Evolutionary conservation across 192 early-diverging fungal genomes (phyloP).

Genomic region (Coemansia sp.): DNA sequence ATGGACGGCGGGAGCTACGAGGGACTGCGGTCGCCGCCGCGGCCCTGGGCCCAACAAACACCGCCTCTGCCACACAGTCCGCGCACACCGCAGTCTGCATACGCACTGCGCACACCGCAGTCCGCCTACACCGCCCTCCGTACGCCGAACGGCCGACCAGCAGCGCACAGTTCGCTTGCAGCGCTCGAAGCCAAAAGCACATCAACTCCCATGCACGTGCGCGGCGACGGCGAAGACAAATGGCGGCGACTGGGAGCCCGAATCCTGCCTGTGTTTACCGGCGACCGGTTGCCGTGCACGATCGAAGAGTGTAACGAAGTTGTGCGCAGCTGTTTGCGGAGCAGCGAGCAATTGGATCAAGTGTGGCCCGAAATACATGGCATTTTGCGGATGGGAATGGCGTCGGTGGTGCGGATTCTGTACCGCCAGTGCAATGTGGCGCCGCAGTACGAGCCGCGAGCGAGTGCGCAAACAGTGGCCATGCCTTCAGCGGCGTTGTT

Average conservation of each 20-base stretch:
- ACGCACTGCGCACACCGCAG: background rate
- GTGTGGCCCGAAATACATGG: conserved; percentile 40
- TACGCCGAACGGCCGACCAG: conserved; percentile 2
- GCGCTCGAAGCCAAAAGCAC: conserved; percentile 53
- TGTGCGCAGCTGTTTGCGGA: conserved; percentile 50
- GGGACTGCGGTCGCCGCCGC: conserved; percentile 1
- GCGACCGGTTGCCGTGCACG: conserved; percentile 73
- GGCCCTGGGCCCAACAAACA: conserved; percentile 5
- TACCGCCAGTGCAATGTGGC: conserved; percentile 23
- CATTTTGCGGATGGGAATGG: conserved; percentile 43
- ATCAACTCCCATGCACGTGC: conserved; percentile 14
- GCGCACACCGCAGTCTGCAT: conserved; percentile 7
- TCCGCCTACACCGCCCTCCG: background rate
- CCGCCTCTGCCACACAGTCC: conserved; percentile 4
- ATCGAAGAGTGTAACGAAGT: conserved; percentile 86
- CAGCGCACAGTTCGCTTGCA: conserved; percentile 45
- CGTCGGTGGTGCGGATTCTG: conserved; percentile 35
- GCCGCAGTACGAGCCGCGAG: conserved; percentile 28
- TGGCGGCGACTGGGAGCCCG: conserved; percentile 74
- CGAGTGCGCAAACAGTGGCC: background rate
- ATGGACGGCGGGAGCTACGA: conserved; percentile 5
- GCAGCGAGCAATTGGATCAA: conserved; percentile 12
- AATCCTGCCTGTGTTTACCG: conserved; percentile 85
- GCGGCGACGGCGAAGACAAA: conserved; percentile 53
- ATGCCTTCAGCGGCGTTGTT: conserved; percentile 47